A percentile compares a stretch with the other conserved stretches of the same genome.
Conservation (phyloP, 2,329 filamentous ascomycete genomes). For the Sclerotinia spermophila region DNA sequence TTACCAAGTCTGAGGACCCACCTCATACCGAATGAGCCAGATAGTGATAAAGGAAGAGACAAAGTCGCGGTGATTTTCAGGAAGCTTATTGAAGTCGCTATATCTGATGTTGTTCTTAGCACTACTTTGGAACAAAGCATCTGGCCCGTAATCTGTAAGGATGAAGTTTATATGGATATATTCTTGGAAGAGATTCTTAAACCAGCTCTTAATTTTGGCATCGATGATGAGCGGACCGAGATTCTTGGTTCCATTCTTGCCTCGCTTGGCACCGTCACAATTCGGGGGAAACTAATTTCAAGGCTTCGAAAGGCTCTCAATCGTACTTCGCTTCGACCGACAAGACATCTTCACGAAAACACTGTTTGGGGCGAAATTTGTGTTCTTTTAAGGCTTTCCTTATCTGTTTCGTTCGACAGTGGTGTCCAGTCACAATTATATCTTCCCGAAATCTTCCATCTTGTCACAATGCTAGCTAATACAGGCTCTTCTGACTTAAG, state of each 20-base stretch:
- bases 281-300: slow-evolving; percentile 62
- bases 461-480: slow-evolving; percentile 68
- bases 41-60: slow-evolving; percentile 63
- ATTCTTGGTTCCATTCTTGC: slow-evolving; percentile 59
- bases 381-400: slow-evolving; percentile 61
- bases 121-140: slow-evolving; percentile 62
- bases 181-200: slow-evolving; percentile 66
- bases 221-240: slow-evolving; percentile 57
- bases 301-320: slow-evolving; percentile 64
- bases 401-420: slow-evolving; percentile 64
- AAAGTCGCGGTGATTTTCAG: slow-evolving; percentile 61
- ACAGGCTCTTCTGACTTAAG: slow-evolving; percentile 57
- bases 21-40: slow-evolving; percentile 55
- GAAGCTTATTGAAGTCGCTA: slow-evolving; percentile 63
- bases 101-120: slow-evolving; percentile 56
- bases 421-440: slow-evolving; percentile 65
- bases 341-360: slow-evolving; percentile 62
- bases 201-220: slow-evolving; percentile 55
- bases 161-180: slow-evolving; percentile 63
- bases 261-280: slow-evolving; percentile 61
- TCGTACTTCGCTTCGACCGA: slow-evolving; percentile 63
- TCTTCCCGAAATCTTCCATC: slow-evolving; percentile 65
- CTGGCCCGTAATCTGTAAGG: slow-evolving; percentile 61
- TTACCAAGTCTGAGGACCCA: slow-evolving; percentile 57
- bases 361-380: slow-evolving; percentile 68